A percentile compares a stretch with the other conserved stretches of the same genome.
Evolutionary conservation across 371 early-diverging fungal genomes (phyloP).

Genomic region (Coemansia sp.): DNA sequence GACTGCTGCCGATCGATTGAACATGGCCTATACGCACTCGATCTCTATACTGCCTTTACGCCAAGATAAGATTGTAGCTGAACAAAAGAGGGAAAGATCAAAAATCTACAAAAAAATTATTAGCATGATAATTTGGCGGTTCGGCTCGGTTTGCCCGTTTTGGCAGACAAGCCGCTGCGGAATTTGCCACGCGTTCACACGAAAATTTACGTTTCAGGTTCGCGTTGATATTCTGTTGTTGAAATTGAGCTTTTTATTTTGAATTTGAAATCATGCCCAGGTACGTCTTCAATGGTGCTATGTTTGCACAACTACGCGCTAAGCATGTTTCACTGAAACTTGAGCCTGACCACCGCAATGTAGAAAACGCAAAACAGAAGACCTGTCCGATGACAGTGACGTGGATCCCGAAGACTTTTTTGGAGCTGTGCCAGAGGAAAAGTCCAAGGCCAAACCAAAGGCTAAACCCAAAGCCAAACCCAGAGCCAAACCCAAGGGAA

Average conservation of each 20-base stretch:
- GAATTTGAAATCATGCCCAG: conserved; percentile 9
- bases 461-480: conserved; percentile 18
- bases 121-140: neutral
- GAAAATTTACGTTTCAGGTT: neutral
- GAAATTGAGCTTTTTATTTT: neutral
- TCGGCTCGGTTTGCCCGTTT: neutral
- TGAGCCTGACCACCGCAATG: neutral
- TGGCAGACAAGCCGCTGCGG: neutral
- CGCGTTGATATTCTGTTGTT: neutral
- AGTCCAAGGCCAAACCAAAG: neutral
- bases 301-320: too few relatives aligned
- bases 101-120: neutral
- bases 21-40: neutral
- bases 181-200: neutral
- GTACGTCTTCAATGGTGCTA: neutral
- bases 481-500: conserved; percentile 11
- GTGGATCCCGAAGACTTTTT: conserved; percentile 40
- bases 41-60: too few relatives aligned
- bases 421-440: conserved; percentile 1
- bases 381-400: conserved; percentile 16
- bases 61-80: neutral
- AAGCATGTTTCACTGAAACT: neutral
- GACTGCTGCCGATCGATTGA: neutral
- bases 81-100: neutral
- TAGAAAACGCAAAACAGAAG: conserved; percentile 33